Percentiles rank a stretch among this genome's conserved stretches.
phyloP scores from a whole-genome alignment of 139 green algal genomes.

The Haematococcus sp. region DNA sequence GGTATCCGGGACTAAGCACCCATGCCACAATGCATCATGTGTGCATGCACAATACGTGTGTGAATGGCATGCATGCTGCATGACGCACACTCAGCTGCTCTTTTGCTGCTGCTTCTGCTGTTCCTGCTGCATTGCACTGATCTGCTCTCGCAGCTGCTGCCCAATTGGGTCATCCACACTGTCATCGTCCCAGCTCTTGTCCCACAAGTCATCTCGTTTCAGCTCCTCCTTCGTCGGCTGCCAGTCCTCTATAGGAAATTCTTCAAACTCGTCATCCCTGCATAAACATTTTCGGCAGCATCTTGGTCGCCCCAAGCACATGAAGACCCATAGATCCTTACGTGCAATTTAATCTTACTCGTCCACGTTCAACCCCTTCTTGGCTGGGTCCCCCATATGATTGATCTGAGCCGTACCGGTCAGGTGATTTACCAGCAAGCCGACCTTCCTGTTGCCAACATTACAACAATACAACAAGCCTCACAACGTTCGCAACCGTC shows the following conservation, averaged over 20 bases:
- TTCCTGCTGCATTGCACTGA: neutral
- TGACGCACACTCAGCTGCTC: neutral
- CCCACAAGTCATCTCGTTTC: slow-evolving; percentile 24
- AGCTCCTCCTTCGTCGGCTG: slow-evolving; percentile 22
- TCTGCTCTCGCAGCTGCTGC: slow-evolving; percentile 20
- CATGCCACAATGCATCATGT: too few relatives aligned
- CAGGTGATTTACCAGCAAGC: too few relatives aligned
- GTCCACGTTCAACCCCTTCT: slow-evolving; percentile 14
- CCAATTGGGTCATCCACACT: slow-evolving; percentile 25
- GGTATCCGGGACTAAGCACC: too few relatives aligned
- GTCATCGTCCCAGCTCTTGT: slow-evolving; percentile 33
- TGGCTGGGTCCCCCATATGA: slow-evolving; percentile 22
- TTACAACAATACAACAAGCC: too few relatives aligned
- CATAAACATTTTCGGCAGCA: neutral
- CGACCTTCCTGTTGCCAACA: too few relatives aligned
- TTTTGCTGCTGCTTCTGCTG: slow-evolving; percentile 10
- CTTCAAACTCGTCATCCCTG: slow-evolving; percentile 33
- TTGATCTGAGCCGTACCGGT: too few relatives aligned
- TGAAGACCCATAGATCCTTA: neutral
- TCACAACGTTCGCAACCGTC: too few relatives aligned
- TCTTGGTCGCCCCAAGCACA: neutral
- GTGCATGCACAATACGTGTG: too few relatives aligned
- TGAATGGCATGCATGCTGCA: neutral
- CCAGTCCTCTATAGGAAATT: slow-evolving; percentile 30
- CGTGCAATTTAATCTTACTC: slow-evolving; percentile 5